Percentiles rank a stretch among this genome's conserved stretches.
Conservation (phyloP, 83 land plant genomes). For the Picea mariana region DNA sequence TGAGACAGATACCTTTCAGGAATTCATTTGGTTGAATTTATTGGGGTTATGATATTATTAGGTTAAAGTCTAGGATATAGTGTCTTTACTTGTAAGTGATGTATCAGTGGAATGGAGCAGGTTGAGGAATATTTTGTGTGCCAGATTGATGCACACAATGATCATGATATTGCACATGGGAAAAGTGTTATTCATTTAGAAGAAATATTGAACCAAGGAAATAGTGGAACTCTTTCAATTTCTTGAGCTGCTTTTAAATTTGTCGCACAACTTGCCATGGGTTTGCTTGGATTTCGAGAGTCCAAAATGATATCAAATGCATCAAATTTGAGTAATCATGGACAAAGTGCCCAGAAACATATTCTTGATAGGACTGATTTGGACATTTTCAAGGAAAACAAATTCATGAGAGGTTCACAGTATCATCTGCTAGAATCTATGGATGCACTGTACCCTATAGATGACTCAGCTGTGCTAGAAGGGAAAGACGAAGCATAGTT, state of each 20-base stretch:
- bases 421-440: slow-evolving; percentile 8
- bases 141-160: not conserved
- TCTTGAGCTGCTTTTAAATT: slow-evolving; percentile 42
- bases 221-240: slow-evolving; percentile 28
- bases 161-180: not conserved
- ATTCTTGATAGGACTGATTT: slow-evolving; percentile 1
- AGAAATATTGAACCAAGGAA: slow-evolving; percentile 19
- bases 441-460: no score
- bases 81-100: not conserved
- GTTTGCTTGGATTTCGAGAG: slow-evolving; percentile 2
- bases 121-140: no score
- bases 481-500: no score
- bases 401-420: not conserved
- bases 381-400: not conserved
- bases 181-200: not conserved
- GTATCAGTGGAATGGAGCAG: not conserved
- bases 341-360: not conserved
- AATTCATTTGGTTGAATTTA: slow-evolving; percentile 7
- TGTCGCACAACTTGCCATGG: slow-evolving; percentile 36
- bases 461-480: no score
- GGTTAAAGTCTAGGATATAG: not conserved
- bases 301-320: slow-evolving; percentile 19
- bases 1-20: slow-evolving; percentile 12
- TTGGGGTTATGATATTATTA: not conserved
- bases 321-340: slow-evolving; percentile 5